These are phyloP conservation scores for Leptoxyphium fumago DNA, from an alignment of 2,329 filamentous ascomycete genomes.

Conservation along the genomic window DNA sequence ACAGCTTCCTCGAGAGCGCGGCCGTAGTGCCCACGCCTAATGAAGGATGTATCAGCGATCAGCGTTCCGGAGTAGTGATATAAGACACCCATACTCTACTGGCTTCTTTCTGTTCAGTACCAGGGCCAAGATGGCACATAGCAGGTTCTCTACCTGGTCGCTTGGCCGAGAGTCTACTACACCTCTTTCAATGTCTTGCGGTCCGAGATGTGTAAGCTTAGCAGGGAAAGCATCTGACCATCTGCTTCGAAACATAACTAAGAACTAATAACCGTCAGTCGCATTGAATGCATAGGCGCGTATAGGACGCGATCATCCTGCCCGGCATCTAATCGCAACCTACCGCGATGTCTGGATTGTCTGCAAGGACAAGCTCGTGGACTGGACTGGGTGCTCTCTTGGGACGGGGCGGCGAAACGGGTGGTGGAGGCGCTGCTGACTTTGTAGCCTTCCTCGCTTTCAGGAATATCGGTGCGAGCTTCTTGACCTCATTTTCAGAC, in stretches of 20 bases:
- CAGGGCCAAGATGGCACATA: constrained; percentile 78
- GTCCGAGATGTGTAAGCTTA: constrained; percentile 76
- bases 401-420: constrained; percentile 20
- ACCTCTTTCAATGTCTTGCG: constrained; percentile 85
- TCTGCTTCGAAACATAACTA: constrained; percentile 93
- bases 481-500: constrained; percentile 40
- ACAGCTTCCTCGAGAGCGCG: constrained; percentile 90
- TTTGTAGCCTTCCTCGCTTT: constrained; percentile 27
- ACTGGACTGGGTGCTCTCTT: constrained; percentile 79
- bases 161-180: constrained; percentile 64
- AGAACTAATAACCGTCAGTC: constrained; percentile 47
- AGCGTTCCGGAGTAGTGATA: not conserved
- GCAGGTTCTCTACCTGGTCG: constrained; percentile 70
- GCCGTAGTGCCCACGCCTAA: constrained; percentile 77
- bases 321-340: constrained; percentile 28
- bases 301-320: not conserved
- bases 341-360: constrained; percentile 86
- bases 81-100: constrained; percentile 62
- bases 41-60: not conserved
- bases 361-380: constrained; percentile 77
- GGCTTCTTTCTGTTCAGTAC: constrained; percentile 96
- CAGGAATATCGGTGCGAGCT: constrained; percentile 22
- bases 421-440: constrained; percentile 30
- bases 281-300: not conserved
- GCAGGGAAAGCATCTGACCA: constrained; percentile 83